phyloP scores from a whole-genome alignment of 1,284 basidiomycete genomes.

The Tranzscheliella williamsii region DNA sequence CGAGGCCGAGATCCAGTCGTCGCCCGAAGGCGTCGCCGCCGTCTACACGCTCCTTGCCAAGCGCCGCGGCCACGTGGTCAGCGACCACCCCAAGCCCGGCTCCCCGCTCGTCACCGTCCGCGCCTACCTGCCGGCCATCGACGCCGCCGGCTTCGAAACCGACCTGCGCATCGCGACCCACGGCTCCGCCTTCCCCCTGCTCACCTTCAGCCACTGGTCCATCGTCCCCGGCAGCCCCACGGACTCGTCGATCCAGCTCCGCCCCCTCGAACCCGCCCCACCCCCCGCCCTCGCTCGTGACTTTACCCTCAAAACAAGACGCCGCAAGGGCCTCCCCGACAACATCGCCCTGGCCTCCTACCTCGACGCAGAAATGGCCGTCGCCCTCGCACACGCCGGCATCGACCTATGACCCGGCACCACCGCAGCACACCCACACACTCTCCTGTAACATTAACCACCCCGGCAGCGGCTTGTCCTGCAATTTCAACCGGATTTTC shows the following conservation, averaged over 20 bases:
- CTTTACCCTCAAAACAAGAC: conserved; percentile 90
- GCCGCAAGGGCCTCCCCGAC: conserved; percentile 71
- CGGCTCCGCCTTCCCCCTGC: conserved; percentile 94
- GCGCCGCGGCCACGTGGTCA: conserved; percentile 94
- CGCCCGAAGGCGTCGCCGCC: conserved; percentile 95
- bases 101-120: conserved; percentile 96
- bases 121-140: conserved; percentile 95
- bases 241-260: conserved; percentile 89
- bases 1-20: conserved; percentile 96
- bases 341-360: conserved; percentile 44
- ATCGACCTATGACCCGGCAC: too few relatives aligned
- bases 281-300: conserved; percentile 78
- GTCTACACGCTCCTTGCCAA: conserved; percentile 96
- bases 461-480: too few relatives aligned
- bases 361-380: conserved; percentile 56
- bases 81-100: conserved; percentile 95
- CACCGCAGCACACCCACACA: too few relatives aligned
- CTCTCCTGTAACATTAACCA: neutral
- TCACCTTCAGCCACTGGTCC: conserved; percentile 97
- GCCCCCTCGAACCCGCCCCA: conserved; percentile 94
- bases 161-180: conserved; percentile 95
- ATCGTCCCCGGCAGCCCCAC: conserved; percentile 97
- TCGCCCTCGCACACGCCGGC: conserved; percentile 54
- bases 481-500: too few relatives aligned
- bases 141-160: conserved; percentile 98